These are phyloP conservation scores for Testicularia cyperi DNA, from an alignment of 1,284 basidiomycete genomes.

Conservation along the genomic window DNA sequence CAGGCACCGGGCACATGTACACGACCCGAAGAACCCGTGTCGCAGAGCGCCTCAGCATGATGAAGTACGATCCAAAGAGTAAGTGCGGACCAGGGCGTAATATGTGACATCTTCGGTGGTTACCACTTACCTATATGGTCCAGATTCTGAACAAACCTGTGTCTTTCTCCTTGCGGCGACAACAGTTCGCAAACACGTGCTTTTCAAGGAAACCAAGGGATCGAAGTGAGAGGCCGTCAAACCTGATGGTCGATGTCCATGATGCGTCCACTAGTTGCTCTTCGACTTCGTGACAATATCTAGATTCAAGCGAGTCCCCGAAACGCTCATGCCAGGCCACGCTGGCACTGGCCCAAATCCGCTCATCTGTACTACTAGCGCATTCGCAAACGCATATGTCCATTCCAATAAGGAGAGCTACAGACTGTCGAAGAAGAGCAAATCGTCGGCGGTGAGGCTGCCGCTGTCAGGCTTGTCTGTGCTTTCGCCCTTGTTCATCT, in stretches of 20 bases:
- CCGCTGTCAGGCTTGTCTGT: conserved; percentile 1
- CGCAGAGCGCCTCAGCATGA: conserved; percentile 51
- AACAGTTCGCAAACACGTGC: conserved; percentile 53
- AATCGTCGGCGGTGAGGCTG: conserved; percentile 26
- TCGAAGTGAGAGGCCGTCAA: no score
- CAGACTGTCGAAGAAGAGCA: conserved; percentile 35
- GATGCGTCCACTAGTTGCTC: no score
- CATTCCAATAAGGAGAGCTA: neutral
- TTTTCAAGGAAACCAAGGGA: conserved; percentile 54
- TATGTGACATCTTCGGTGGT: no score
- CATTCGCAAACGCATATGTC: neutral
- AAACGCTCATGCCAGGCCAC: no score
- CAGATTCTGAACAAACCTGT: neutral
- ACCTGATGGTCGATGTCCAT: no score
- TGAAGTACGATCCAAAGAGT: conserved; percentile 60
- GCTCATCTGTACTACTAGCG: neutral
- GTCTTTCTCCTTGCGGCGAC: neutral
- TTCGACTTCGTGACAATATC: no score
- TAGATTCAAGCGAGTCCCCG: no score
- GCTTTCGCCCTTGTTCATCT: neutral
- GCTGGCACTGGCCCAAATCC: no score
- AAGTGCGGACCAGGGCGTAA: no score
- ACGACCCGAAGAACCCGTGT: conserved; percentile 52
- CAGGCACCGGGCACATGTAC: conserved; percentile 57
- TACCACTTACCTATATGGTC: neutral